These are phyloP conservation scores for Sisymbrium altissimum DNA, from an alignment of 345 rosid genomes.

Conservation along the genomic window DNA sequence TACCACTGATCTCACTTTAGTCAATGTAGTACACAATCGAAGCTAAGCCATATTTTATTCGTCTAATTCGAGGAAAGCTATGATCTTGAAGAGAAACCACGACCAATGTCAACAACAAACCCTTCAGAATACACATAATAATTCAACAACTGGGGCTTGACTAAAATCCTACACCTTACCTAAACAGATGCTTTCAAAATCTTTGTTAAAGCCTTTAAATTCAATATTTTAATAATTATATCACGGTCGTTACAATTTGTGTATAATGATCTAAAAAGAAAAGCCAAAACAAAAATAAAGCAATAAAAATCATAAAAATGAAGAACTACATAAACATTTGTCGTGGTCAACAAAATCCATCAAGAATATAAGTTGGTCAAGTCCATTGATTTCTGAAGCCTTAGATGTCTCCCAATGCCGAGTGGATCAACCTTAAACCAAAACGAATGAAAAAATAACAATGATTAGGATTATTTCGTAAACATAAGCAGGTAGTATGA, in stretches of 20 bases:
- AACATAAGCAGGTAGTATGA: background rate
- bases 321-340: background rate
- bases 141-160: too few relatives aligned
- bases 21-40: too few relatives aligned
- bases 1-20: too few relatives aligned
- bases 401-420: slow-evolving; percentile 35
- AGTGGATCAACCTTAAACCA: slow-evolving; percentile 30
- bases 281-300: background rate
- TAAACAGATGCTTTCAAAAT: too few relatives aligned
- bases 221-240: background rate
- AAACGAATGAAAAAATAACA: background rate
- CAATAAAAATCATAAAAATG: background rate
- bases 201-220: too few relatives aligned
- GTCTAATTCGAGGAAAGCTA: too few relatives aligned
- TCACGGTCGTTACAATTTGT: background rate
- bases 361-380: background rate
- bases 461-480: background rate
- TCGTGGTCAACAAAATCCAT: slow-evolving; percentile 1
- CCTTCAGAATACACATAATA: background rate
- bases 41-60: too few relatives aligned
- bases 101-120: too few relatives aligned
- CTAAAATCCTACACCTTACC: too few relatives aligned
- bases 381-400: background rate
- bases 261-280: background rate
- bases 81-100: too few relatives aligned